Percentiles rank a stretch among this genome's conserved stretches.
Evolutionary conservation across 208 protist species (phyloP).

Genomic region (Leishmania turanica): DNA sequence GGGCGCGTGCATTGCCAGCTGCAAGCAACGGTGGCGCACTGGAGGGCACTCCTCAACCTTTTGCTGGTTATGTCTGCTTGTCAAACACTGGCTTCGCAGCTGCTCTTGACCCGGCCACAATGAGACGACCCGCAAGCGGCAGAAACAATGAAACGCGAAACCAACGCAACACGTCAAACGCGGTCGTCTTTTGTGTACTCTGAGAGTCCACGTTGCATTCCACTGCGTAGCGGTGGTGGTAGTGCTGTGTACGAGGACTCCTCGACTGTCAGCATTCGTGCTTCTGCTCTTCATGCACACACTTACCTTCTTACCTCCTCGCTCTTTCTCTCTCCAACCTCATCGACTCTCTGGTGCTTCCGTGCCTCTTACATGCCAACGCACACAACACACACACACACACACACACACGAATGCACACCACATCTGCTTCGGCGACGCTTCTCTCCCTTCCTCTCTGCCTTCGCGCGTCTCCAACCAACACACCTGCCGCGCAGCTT

Average conservation of each 20-base stretch:
- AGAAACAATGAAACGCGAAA: neutral
- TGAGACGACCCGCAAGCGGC: neutral
- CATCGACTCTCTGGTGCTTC: neutral
- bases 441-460: neutral
- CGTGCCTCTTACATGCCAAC: neutral
- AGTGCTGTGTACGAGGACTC: neutral
- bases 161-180: neutral
- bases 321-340: neutral
- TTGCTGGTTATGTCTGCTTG: neutral
- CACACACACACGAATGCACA: neutral
- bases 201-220: neutral
- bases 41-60: neutral
- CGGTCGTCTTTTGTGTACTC: neutral
- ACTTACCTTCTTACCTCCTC: neutral
- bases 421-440: neutral
- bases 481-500: slow-evolving; percentile 9
- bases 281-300: neutral
- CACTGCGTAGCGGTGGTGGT: neutral
- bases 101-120: neutral
- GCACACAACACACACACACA: no score
- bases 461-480: no score
- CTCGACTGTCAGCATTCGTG: neutral
- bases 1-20: neutral
- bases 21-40: neutral
- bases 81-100: neutral